Evolutionary conservation across 495 filamentous ascomycete species (phyloP).

Genomic region (Aspergillus hancockii): DNA sequence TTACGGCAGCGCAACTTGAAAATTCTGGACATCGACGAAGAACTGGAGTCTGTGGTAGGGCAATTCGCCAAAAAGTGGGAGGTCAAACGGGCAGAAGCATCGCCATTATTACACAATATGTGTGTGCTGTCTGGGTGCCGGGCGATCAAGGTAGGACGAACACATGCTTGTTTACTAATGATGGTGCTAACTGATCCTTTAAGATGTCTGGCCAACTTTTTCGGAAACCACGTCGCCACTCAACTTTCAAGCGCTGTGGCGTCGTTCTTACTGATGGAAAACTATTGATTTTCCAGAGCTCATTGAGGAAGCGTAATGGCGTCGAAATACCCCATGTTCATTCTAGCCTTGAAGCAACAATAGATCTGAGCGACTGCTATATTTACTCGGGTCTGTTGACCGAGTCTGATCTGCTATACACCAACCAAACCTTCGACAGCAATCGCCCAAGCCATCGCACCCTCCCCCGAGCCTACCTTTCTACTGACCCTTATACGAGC

Average conservation of each 20-base stretch:
- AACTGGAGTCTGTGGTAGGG: slow-evolving; percentile 66
- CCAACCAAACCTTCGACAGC: slow-evolving; percentile 69
- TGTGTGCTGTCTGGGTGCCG: slow-evolving; percentile 67
- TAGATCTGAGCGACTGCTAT: slow-evolving; percentile 70
- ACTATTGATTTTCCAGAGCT: slow-evolving; percentile 64
- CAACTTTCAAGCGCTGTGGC: slow-evolving; percentile 61
- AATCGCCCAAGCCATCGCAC: slow-evolving; percentile 65
- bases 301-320: slow-evolving; percentile 58
- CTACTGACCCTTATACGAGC: slow-evolving; percentile 64
- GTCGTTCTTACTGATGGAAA: slow-evolving; percentile 66
- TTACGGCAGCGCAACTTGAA: slow-evolving; percentile 62
- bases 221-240: slow-evolving; percentile 64
- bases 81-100: slow-evolving; percentile 64
- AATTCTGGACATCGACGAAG: slow-evolving; percentile 68
- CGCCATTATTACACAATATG: slow-evolving; percentile 67
- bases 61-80: slow-evolving; percentile 76
- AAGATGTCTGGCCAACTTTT: slow-evolving; percentile 67
- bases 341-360: slow-evolving; percentile 57
- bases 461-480: slow-evolving; percentile 63
- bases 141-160: slow-evolving; percentile 53
- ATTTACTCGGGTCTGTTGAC: slow-evolving; percentile 70
- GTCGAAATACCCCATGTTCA: slow-evolving; percentile 62
- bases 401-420: slow-evolving; percentile 66
- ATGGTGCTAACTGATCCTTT: neutral
- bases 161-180: neutral